A percentile compares a stretch with the other conserved stretches of the same genome.
Evolutionary conservation across 805 yeast species (phyloP).

Genomic region (Ogataea pilisensis): DNA sequence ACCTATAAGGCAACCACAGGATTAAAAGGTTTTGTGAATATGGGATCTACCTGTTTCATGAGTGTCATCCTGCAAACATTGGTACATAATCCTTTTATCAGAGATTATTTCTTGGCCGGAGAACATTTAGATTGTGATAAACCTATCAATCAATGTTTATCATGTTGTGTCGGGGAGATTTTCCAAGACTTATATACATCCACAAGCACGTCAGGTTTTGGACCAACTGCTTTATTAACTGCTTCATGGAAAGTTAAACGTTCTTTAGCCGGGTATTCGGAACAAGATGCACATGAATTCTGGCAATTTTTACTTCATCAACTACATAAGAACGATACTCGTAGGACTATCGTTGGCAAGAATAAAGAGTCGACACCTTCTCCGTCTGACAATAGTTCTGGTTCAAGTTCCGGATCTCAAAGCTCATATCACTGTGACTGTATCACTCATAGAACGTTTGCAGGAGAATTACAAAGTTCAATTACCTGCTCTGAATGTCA

Average conservation of each 20-base stretch:
- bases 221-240: constrained; percentile 74
- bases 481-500: constrained; percentile 71
- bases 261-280: constrained; percentile 89
- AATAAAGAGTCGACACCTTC: constrained; percentile 25
- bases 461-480: constrained; percentile 78
- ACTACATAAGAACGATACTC: constrained; percentile 53
- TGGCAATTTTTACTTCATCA: constrained; percentile 89
- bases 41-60: constrained; percentile 98
- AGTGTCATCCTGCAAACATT: constrained; percentile 86
- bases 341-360: constrained; percentile 20
- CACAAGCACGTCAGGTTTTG: constrained; percentile 60
- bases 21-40: constrained; percentile 79
- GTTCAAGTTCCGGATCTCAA: constrained; percentile 2
- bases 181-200: constrained; percentile 72
- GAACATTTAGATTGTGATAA: constrained; percentile 57
- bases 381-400: constrained; percentile 1
- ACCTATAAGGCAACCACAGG: constrained; percentile 64
- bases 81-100: constrained; percentile 84
- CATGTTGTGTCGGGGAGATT: constrained; percentile 81
- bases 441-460: constrained; percentile 75
- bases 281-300: constrained; percentile 98
- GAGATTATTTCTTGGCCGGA: constrained; percentile 73
- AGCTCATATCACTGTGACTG: constrained; percentile 52
- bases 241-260: constrained; percentile 86
- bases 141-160: constrained; percentile 50